Percentiles rank a stretch among this genome's conserved stretches.
Conservation (phyloP, 2,329 filamentous ascomycete species). For the Colletotrichum karsti region DNA sequence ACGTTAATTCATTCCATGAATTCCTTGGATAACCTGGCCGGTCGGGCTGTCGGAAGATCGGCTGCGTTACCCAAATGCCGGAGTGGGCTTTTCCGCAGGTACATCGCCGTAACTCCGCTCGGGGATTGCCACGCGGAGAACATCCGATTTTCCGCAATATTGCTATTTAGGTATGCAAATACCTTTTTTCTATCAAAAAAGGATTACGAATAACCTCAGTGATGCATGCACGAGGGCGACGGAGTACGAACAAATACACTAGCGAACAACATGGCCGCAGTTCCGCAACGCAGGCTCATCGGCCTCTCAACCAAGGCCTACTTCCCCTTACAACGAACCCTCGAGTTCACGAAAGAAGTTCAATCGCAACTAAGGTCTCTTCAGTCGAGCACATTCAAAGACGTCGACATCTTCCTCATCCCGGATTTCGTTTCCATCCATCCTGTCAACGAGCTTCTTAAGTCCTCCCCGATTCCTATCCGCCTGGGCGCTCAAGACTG, state of each 20-base stretch:
- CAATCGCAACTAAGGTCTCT: conserved; percentile 52
- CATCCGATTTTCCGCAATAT: not conserved
- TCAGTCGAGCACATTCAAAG: conserved; percentile 34
- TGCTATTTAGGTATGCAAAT: not conserved
- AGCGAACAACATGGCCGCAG: not conserved
- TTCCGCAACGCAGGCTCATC: conserved; percentile 64
- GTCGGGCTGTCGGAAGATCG: not conserved
- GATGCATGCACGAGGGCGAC: not conserved
- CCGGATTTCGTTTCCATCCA: conserved; percentile 78
- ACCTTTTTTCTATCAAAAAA: not conserved
- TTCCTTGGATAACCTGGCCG: not conserved
- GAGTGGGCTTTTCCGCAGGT: not conserved
- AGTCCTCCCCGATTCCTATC: conserved; percentile 59
- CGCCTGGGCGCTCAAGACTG: conserved; percentile 76
- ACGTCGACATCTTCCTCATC: conserved; percentile 77
- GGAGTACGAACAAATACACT: too few relatives aligned
- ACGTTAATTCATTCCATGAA: too few relatives aligned
- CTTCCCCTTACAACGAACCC: conserved; percentile 73
- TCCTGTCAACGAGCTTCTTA: conserved; percentile 57
- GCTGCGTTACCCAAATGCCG: not conserved
- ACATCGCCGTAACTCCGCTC: not conserved
- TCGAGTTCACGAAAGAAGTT: conserved; percentile 61
- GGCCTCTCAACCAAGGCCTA: conserved; percentile 85
- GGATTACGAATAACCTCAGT: not conserved
- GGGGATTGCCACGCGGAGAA: not conserved